Conservation (phyloP, 129 eudicot species). For the Rutidosis leptorrhynchoides region DNA sequence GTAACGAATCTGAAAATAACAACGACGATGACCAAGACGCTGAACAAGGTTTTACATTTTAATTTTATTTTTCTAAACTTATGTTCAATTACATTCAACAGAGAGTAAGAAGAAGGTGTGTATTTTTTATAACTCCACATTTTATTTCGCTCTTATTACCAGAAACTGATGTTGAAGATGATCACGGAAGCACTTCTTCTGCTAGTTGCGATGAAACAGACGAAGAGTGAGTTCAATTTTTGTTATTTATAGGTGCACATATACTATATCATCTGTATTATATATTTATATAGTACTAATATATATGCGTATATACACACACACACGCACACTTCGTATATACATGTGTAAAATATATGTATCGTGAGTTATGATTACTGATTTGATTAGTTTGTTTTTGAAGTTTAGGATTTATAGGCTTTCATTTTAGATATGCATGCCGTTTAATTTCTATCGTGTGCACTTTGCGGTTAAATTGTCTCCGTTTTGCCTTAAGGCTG, state of each 20-base stretch:
- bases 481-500: conserved; percentile 24
- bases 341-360: conserved; percentile 8
- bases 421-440: too few relatives aligned
- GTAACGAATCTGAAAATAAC: conserved; percentile 23
- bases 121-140: conserved; percentile 6
- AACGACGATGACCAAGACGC: conserved; percentile 26
- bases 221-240: conserved; percentile 51
- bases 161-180: conserved; percentile 39
- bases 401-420: neutral
- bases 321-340: too few relatives aligned
- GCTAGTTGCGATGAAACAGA: conserved; percentile 39
- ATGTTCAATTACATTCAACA: neutral
- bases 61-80: too few relatives aligned
- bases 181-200: conserved; percentile 43
- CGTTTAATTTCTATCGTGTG: conserved; percentile 17
- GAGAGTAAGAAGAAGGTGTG: conserved; percentile 17
- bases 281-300: neutral
- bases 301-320: too few relatives aligned
- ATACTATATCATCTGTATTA: too few relatives aligned
- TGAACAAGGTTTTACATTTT: conserved; percentile 3
- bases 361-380: conserved; percentile 17
- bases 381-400: neutral
- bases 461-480: neutral
- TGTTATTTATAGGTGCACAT: neutral
- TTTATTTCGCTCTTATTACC: conserved; percentile 26